phyloP scores from a whole-genome alignment of 768 basidiomycete genomes.

The Leccinum variicolor region DNA sequence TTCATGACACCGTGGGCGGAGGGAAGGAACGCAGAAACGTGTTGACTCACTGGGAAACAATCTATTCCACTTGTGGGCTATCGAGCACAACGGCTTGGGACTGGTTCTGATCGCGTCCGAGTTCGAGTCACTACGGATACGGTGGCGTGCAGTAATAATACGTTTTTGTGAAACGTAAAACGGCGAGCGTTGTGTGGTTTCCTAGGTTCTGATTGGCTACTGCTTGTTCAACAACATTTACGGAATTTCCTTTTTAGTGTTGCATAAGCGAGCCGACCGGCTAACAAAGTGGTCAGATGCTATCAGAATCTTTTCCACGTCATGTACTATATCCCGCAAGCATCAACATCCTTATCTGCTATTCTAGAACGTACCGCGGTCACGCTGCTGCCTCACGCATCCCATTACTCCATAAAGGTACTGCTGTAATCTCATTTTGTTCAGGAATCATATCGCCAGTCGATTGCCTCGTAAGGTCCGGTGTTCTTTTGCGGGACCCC shows the following conservation, averaged over 20 bases:
- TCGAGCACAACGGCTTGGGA: neutral
- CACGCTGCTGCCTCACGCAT: too few species aligned
- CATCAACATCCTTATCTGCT: neutral
- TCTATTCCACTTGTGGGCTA: neutral
- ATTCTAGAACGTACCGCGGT: neutral
- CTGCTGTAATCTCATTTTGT: neutral
- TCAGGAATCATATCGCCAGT: neutral
- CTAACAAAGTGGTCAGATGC: too few species aligned
- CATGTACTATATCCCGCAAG: too few species aligned
- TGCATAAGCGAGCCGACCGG: neutral
- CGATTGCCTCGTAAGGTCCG: neutral
- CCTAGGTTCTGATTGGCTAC: neutral
- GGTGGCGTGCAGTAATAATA: neutral
- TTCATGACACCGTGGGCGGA: neutral
- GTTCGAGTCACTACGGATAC: neutral
- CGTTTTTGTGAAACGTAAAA: neutral
- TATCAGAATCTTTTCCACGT: too few species aligned
- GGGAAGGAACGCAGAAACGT: neutral
- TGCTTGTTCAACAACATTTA: neutral
- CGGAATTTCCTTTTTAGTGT: neutral
- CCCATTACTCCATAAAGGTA: neutral
- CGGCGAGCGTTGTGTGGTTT: neutral
- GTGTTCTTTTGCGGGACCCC: neutral
- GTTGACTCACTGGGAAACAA: neutral
- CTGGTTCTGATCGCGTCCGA: neutral